phyloP scores from a whole-genome alignment of 352 stramenopile species.

The Plasmopara viticola region DNA sequence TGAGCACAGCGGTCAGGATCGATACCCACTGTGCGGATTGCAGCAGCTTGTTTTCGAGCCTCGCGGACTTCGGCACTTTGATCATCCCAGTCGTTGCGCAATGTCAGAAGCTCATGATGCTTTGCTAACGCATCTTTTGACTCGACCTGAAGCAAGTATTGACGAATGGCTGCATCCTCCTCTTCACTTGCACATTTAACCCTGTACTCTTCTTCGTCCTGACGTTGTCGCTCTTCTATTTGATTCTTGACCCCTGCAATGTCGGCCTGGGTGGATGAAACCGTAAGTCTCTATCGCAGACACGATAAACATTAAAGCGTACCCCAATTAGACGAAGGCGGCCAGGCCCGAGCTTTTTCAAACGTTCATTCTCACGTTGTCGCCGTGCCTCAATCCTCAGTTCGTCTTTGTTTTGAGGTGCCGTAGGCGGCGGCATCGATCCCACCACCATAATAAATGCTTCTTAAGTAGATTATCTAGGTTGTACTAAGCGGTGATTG shows the following conservation, averaged over 20 bases:
- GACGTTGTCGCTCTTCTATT: constrained; percentile 54
- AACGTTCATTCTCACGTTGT: constrained; percentile 54
- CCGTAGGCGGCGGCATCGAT: constrained; percentile 20
- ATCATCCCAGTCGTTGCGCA: constrained; percentile 58
- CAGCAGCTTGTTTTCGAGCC: constrained; percentile 24
- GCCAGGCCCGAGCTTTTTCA: constrained; percentile 61
- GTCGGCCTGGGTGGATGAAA: constrained; percentile 35
- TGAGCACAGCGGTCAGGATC: constrained; percentile 45
- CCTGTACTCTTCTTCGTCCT: constrained; percentile 38
- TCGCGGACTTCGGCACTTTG: constrained; percentile 31
- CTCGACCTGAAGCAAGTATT: constrained; percentile 73
- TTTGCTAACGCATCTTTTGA: constrained; percentile 56
- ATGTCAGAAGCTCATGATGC: constrained; percentile 52
- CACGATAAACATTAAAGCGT: constrained; percentile 7
- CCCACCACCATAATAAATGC: constrained; percentile 19
- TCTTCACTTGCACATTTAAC: constrained; percentile 39
- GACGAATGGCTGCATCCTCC: constrained; percentile 57
- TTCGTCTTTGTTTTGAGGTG: constrained; percentile 32
- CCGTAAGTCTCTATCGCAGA: background rate
- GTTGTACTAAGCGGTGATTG: background rate
- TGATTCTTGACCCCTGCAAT: constrained; percentile 74
- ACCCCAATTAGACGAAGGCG: constrained; percentile 65
- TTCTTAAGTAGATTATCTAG: background rate
- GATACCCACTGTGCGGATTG: constrained; percentile 33
- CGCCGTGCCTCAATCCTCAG: constrained; percentile 51